phyloP scores from a whole-genome alignment of 2,329 filamentous ascomycete genomes.

The Neonectria ditissima region DNA sequence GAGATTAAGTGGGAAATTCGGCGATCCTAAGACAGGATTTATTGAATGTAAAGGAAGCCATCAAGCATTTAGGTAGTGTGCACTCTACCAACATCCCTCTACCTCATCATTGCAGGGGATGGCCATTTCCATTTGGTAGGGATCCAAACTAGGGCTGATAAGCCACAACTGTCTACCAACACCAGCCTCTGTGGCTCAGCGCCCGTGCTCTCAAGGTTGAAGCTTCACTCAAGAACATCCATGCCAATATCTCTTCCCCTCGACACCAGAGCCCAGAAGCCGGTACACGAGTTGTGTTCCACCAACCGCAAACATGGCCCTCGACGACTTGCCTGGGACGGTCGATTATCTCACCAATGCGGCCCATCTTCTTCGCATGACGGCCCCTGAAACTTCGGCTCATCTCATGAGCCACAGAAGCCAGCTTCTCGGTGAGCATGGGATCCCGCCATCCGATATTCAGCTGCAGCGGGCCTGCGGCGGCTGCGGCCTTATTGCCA shows the following conservation, averaged over 20 bases:
- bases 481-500: slow-evolving; percentile 71
- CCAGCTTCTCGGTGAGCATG: slow-evolving; percentile 61
- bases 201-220: slow-evolving; percentile 28
- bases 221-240: background rate
- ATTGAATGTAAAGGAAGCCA: slow-evolving; percentile 17
- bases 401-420: slow-evolving; percentile 68
- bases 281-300: background rate
- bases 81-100: slow-evolving; percentile 13
- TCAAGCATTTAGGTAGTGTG: background rate
- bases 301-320: slow-evolving; percentile 33
- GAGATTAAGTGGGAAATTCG: slow-evolving; percentile 89
- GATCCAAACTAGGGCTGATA: background rate
- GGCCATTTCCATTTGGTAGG: background rate
- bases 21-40: slow-evolving; percentile 64
- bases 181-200: slow-evolving; percentile 8
- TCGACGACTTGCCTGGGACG: slow-evolving; percentile 43
- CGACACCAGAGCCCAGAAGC: background rate
- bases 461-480: slow-evolving; percentile 68
- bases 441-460: slow-evolving; percentile 57
- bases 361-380: slow-evolving; percentile 65
- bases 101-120: background rate
- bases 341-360: slow-evolving; percentile 67
- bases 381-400: slow-evolving; percentile 68
- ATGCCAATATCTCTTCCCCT: slow-evolving; percentile 5
- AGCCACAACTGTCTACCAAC: slow-evolving; percentile 13